These are phyloP conservation scores for Lepraria neglecta DNA, from an alignment of 495 filamentous ascomycete genomes.

Conservation along the genomic window DNA sequence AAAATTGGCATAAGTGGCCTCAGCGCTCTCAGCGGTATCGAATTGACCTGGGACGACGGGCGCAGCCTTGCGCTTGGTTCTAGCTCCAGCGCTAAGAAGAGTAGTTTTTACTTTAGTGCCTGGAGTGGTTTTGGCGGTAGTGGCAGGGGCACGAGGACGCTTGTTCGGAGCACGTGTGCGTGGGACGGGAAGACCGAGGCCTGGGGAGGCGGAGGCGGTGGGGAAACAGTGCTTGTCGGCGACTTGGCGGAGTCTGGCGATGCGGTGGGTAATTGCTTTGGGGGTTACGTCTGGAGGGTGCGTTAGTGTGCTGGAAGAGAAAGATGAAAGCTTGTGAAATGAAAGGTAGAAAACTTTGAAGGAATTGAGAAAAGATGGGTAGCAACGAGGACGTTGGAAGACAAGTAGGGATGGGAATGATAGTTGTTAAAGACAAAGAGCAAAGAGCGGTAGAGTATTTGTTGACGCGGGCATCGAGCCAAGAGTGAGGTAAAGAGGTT, in stretches of 20 bases:
- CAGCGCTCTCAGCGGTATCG: too few relatives aligned
- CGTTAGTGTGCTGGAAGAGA: too few relatives aligned
- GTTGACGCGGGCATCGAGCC: too few relatives aligned
- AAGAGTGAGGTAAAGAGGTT: neutral
- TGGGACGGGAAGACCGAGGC: neutral
- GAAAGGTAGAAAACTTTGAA: too few relatives aligned
- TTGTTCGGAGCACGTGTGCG: neutral
- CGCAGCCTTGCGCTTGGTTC: neutral
- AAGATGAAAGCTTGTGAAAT: neutral
- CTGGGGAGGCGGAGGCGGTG: neutral
- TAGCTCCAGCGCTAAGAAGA: neutral
- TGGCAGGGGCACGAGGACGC: neutral
- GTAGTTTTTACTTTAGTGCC: too few relatives aligned
- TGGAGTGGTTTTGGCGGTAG: neutral
- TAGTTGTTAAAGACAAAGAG: too few relatives aligned
- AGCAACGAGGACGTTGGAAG: too few relatives aligned
- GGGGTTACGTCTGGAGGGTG: slow-evolving; percentile 5
- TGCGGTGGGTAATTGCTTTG: slow-evolving; percentile 6
- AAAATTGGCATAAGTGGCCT: neutral
- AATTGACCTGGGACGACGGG: too few relatives aligned
- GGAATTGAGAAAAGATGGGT: too few relatives aligned
- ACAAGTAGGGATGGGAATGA: neutral
- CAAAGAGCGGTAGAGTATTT: too few relatives aligned
- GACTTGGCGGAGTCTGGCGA: neutral
- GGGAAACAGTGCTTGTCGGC: neutral